These are phyloP conservation scores for Brassica nigra DNA, from an alignment of 345 rosid species.

Conservation along the genomic window DNA sequence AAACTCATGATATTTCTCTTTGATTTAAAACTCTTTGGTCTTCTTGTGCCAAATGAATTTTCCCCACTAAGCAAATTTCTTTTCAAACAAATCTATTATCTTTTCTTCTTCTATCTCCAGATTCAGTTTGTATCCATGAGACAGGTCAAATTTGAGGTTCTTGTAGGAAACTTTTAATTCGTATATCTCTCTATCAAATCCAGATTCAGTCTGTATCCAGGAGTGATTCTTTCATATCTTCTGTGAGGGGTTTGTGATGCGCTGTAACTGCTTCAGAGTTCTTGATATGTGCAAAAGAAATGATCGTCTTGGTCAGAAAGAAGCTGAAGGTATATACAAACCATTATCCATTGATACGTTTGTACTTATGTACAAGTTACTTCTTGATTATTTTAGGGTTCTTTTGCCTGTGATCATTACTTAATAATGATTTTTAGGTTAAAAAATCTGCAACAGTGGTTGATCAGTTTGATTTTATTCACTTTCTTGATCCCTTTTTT, in stretches of 20 bases:
- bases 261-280: constrained; percentile 54
- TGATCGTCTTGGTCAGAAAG: constrained; percentile 32
- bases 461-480: constrained; percentile 6
- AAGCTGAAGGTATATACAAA: constrained; percentile 56
- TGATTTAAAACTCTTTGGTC: constrained; percentile 1
- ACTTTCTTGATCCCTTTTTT: constrained; percentile 4
- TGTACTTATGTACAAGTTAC: background rate
- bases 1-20: constrained; percentile 30
- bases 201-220: background rate
- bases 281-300: constrained; percentile 45
- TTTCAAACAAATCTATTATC: constrained; percentile 1
- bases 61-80: background rate
- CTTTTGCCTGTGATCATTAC: background rate
- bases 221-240: background rate
- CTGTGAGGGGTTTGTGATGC: constrained; percentile 48
- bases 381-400: constrained; percentile 11
- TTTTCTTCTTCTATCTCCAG: constrained; percentile 1
- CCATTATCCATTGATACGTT: background rate
- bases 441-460: constrained; percentile 4
- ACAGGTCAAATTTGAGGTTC: constrained; percentile 2
- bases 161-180: background rate
- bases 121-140: constrained; percentile 2
- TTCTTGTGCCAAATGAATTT: background rate
- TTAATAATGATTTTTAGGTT: background rate
- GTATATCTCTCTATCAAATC: background rate